phyloP scores from a whole-genome alignment of 1,139 yeast species.

The Hemisphaericaspora lyxosophila region DNA sequence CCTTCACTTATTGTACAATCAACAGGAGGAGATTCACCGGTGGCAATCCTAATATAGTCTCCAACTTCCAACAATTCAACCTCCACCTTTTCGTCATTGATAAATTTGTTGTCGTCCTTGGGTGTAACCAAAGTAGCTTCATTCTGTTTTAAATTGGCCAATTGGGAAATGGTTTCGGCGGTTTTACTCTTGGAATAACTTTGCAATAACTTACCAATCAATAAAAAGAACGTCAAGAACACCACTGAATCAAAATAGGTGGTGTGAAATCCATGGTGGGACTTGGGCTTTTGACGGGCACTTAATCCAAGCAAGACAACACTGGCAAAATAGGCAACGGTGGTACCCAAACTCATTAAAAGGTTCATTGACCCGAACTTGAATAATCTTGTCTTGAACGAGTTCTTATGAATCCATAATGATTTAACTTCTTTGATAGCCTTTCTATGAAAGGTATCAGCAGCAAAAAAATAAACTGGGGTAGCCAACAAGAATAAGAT shows the following conservation, averaged over 20 bases:
- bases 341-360: conserved; percentile 69
- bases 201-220: conserved; percentile 70
- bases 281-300: conserved; percentile 33
- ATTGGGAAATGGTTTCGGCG: conserved; percentile 59
- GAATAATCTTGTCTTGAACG: conserved; percentile 57
- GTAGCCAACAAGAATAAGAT: conserved; percentile 62
- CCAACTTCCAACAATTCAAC: conserved; percentile 61
- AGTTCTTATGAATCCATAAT: conserved; percentile 56
- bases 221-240: conserved; percentile 66
- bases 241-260: conserved; percentile 80
- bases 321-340: conserved; percentile 70
- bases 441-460: conserved; percentile 68
- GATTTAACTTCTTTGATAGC: conserved; percentile 59
- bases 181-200: conserved; percentile 65
- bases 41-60: conserved; percentile 55
- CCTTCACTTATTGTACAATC: conserved; percentile 68
- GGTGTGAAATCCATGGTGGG: conserved; percentile 51
- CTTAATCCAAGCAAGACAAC: conserved; percentile 55
- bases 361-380: conserved; percentile 78
- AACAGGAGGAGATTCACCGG: conserved; percentile 74
- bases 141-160: conserved; percentile 51
- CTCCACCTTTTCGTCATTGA: conserved; percentile 38
- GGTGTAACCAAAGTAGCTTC: conserved; percentile 53
- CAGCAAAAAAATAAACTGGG: conserved; percentile 74
- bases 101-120: conserved; percentile 21